Conservation (phyloP, 768 basidiomycete genomes). For the Clathrus columnatus region DNA sequence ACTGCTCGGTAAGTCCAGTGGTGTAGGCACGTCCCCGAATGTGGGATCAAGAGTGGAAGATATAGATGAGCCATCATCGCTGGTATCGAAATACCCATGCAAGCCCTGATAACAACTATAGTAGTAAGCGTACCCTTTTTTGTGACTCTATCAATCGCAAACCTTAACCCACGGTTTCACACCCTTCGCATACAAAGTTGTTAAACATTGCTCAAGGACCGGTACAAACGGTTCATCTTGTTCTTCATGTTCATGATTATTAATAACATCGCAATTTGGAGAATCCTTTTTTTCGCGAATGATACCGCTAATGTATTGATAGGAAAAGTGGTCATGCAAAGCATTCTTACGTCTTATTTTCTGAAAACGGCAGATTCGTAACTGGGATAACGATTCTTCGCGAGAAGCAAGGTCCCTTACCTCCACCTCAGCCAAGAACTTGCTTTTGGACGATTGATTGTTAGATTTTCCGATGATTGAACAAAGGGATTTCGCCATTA, state of each 20-base stretch:
- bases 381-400: neutral
- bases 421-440: constrained; percentile 37
- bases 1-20: no score
- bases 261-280: neutral
- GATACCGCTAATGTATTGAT: neutral
- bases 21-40: neutral
- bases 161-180: constrained; percentile 10
- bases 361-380: neutral
- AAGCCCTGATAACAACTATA: neutral
- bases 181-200: neutral
- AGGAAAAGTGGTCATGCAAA: neutral
- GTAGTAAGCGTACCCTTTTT: neutral
- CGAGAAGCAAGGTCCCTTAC: constrained; percentile 23
- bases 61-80: neutral
- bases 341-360: constrained; percentile 2
- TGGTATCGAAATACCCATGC: neutral
- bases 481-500: constrained; percentile 41
- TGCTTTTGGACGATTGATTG: constrained; percentile 36
- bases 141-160: neutral
- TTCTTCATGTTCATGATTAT: neutral
- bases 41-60: neutral
- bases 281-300: neutral
- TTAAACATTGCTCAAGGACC: neutral
- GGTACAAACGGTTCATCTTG: neutral
- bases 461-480: constrained; percentile 46